These are phyloP conservation scores for Penicillium atrosanguineum DNA, from an alignment of 495 filamentous ascomycete species.

Conservation along the genomic window DNA sequence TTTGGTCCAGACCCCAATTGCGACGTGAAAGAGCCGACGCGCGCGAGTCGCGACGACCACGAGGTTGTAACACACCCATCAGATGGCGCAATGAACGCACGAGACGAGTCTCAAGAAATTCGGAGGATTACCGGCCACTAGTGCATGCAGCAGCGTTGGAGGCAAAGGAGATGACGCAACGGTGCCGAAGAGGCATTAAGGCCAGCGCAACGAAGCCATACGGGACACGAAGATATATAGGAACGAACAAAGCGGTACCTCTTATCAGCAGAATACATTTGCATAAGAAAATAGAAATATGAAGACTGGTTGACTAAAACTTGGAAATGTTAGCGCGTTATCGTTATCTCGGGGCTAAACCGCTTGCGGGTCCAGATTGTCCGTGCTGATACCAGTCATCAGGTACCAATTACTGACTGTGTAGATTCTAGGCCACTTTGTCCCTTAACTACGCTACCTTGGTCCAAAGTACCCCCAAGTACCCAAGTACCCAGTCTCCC, in stretches of 20 bases:
- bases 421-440: neutral
- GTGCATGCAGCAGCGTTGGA: conserved; percentile 21
- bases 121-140: conserved; percentile 22
- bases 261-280: conserved; percentile 3
- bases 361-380: neutral
- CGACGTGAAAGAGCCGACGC: conserved; percentile 28
- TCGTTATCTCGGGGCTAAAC: conserved; percentile 7
- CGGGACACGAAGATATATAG: neutral
- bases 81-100: conserved; percentile 12
- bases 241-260: neutral
- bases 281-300: conserved; percentile 6
- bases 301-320: conserved; percentile 9
- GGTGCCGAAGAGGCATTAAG: conserved; percentile 1
- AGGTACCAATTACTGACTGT: neutral
- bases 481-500: too few species aligned
- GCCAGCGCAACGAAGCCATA: neutral
- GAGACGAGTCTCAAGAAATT: conserved; percentile 2
- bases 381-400: neutral
- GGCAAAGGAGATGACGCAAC: conserved; percentile 24
- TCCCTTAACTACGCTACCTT: neutral
- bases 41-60: conserved; percentile 37
- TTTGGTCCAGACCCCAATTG: conserved; percentile 24
- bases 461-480: neutral
- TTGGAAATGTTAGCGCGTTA: neutral
- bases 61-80: conserved; percentile 40